Conservation (phyloP, 176 grass and related monocot genomes). For the Cymbopogon citratus region DNA sequence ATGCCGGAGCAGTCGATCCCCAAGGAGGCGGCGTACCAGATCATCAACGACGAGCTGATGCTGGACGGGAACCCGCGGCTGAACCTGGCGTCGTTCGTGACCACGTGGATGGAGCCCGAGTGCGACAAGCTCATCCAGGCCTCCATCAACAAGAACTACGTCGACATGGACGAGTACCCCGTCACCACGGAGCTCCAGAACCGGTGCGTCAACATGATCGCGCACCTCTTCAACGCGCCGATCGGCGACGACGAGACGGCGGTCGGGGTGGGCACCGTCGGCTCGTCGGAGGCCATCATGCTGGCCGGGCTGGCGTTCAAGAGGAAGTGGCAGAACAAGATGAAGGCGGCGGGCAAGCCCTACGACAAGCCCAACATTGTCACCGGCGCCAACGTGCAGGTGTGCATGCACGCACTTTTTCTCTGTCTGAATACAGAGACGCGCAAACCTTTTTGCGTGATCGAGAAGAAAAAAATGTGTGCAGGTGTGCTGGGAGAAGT, state of each 20-base stretch:
- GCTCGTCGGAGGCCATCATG: conserved; percentile 85
- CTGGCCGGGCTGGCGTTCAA: conserved; percentile 74
- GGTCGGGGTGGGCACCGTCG: conserved; percentile 57
- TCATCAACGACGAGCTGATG: conserved; percentile 95
- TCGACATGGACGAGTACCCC: conserved; percentile 84
- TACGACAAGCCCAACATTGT: conserved; percentile 75
- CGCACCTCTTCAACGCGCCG: conserved; percentile 62
- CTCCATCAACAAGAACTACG: conserved; percentile 67
- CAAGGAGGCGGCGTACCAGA: conserved; percentile 79
- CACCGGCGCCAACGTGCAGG: conserved; percentile 70
- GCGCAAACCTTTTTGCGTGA: too few relatives aligned
- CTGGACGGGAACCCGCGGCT: conserved; percentile 87
- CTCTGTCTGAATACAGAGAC: too few relatives aligned
- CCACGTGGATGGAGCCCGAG: conserved; percentile 97
- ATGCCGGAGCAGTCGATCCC: conserved; percentile 51
- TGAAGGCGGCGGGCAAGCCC: conserved; percentile 59
- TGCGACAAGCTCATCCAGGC: conserved; percentile 82
- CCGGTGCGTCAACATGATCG: conserved; percentile 78
- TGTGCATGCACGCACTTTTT: too few relatives aligned
- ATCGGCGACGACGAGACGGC: conserved; percentile 76
- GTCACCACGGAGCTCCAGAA: conserved; percentile 79
- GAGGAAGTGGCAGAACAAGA: conserved; percentile 71
- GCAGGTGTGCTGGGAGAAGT: conserved; percentile 82
- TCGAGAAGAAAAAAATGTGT: too few relatives aligned
- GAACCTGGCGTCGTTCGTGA: conserved; percentile 90